These are phyloP conservation scores for Acanthamoeba royreba DNA, from an alignment of 208 protist species.

Conservation along the genomic window DNA sequence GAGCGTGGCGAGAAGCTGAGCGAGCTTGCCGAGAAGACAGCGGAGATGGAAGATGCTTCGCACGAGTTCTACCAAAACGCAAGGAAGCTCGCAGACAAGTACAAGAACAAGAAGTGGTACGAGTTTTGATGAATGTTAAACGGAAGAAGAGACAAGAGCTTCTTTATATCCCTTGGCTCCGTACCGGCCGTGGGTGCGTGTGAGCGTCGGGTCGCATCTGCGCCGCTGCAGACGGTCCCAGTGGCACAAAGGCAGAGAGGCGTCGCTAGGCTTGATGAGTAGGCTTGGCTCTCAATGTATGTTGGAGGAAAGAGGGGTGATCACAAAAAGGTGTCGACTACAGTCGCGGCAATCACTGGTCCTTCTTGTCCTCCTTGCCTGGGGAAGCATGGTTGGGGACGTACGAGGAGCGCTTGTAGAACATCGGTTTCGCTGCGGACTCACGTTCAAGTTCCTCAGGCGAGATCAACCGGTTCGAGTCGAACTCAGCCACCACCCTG, in stretches of 20 bases:
- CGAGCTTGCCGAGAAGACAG: neutral
- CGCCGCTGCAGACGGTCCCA: too few relatives aligned
- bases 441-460: neutral
- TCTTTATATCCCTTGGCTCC: too few relatives aligned
- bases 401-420: conserved; percentile 15
- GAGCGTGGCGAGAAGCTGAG: neutral
- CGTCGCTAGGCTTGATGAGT: too few relatives aligned
- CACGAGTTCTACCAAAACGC: neutral
- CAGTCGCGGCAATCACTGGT: too few relatives aligned
- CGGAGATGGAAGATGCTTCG: neutral
- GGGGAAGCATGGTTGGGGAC: neutral
- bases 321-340: too few relatives aligned
- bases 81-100: conserved; percentile 10
- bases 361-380: neutral
- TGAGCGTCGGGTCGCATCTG: too few relatives aligned
- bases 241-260: too few relatives aligned
- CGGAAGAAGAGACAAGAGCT: neutral
- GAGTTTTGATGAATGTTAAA: neutral
- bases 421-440: neutral
- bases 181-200: too few relatives aligned
- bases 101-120: conserved; percentile 36
- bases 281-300: too few relatives aligned
- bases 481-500: neutral
- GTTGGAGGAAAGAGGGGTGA: too few relatives aligned
- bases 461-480: neutral